Evolutionary conservation across 2,329 filamentous ascomycete genomes (phyloP).

Genomic region (Lecanicillium sp.): DNA sequence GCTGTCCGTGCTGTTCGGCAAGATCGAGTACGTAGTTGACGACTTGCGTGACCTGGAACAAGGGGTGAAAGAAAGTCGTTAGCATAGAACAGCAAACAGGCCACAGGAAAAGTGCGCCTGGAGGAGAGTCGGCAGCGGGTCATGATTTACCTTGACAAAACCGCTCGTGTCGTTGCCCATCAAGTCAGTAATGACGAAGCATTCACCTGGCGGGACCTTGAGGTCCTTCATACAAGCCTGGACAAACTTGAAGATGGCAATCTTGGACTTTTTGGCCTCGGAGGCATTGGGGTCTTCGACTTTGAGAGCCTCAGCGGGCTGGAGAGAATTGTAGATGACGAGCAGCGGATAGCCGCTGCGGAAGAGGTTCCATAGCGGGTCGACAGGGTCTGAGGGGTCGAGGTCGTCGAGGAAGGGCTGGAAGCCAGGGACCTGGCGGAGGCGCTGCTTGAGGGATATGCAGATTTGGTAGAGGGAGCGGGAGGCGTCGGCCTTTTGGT

Average conservation of each 20-base stretch:
- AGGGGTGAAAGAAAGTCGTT: too few relatives aligned
- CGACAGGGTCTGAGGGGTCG: conserved; percentile 68
- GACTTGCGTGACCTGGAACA: conserved; percentile 66
- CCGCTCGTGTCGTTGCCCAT: conserved; percentile 93
- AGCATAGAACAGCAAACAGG: too few relatives aligned
- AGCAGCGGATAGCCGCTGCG: conserved; percentile 77
- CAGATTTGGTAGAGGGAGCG: conserved; percentile 94
- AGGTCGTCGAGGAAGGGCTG: conserved; percentile 66
- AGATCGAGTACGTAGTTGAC: conserved; percentile 89
- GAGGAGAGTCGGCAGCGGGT: not conserved
- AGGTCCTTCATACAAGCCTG: conserved; percentile 81
- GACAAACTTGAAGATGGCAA: conserved; percentile 86
- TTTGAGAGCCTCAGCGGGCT: conserved; percentile 59
- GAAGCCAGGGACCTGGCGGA: conserved; percentile 79
- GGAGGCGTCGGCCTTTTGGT: conserved; percentile 87
- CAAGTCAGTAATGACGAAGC: conserved; percentile 86
- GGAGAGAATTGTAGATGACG: conserved; percentile 79
- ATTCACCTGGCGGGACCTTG: conserved; percentile 69
- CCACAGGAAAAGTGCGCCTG: conserved; percentile 3
- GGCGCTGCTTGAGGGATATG: conserved; percentile 70
- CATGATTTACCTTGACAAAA: conserved; percentile 70
- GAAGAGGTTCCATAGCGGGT: conserved; percentile 82
- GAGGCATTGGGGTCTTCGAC: conserved; percentile 54
- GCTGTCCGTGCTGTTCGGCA: conserved; percentile 67
- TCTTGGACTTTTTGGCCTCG: conserved; percentile 74